Evolutionary conservation across 192 early-diverging fungal species (phyloP).

Genomic region (Backusella tarrabulga): DNA sequence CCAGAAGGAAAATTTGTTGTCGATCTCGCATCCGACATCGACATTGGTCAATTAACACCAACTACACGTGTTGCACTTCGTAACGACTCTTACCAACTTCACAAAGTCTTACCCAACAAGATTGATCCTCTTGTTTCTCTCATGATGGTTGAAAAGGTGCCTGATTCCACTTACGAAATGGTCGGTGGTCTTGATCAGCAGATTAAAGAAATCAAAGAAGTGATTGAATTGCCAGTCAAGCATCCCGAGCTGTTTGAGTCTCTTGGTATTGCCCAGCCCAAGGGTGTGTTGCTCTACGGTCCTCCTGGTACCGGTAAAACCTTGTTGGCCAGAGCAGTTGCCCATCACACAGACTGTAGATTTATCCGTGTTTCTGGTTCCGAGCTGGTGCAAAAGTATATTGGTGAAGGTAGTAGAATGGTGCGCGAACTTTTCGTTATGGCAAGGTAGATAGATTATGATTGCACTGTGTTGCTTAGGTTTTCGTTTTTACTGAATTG

Average conservation of each 20-base stretch:
- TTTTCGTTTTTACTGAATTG: neutral
- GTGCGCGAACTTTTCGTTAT: slow-evolving; percentile 89
- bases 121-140: slow-evolving; percentile 99
- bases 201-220: slow-evolving; percentile 99
- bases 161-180: slow-evolving; percentile 99
- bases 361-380: slow-evolving; percentile 91
- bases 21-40: slow-evolving; percentile 89
- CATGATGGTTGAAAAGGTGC: slow-evolving; percentile 99
- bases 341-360: slow-evolving; percentile 89
- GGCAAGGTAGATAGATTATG: slow-evolving; percentile 58
- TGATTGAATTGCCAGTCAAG: slow-evolving; percentile 99
- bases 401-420: slow-evolving; percentile 91
- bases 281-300: slow-evolving; percentile 92
- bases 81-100: slow-evolving; percentile 88
- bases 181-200: slow-evolving; percentile 98
- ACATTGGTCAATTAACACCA: slow-evolving; percentile 87
- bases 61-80: slow-evolving; percentile 92
- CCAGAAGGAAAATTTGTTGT: slow-evolving; percentile 99
- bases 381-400: slow-evolving; percentile 91
- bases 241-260: slow-evolving; percentile 99
- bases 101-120: slow-evolving; percentile 96
- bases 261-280: slow-evolving; percentile 98
- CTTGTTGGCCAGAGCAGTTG: slow-evolving; percentile 85
- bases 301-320: slow-evolving; percentile 91
- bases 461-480: neutral